Evolutionary conservation across 768 basidiomycete species (phyloP).

Genomic region (Hysterangium stoloniferum): DNA sequence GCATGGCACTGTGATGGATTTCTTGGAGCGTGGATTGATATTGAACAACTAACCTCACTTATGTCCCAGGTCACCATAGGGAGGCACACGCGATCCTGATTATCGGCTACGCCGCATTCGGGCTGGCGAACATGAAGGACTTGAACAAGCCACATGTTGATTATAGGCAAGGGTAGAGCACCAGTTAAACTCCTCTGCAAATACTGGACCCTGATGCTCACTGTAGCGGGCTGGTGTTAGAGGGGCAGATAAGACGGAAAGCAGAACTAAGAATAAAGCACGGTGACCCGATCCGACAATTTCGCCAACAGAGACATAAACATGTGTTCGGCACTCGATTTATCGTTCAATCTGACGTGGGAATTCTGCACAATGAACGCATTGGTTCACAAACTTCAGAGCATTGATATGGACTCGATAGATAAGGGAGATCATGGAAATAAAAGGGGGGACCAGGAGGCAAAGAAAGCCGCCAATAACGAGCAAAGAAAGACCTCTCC

Average conservation of each 20-base stretch:
- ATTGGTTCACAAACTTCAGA: too few relatives aligned
- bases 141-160: slow-evolving; percentile 1
- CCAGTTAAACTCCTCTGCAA: slow-evolving; percentile 5
- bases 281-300: too few relatives aligned
- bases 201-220: too few relatives aligned
- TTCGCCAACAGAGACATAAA: too few relatives aligned
- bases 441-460: too few relatives aligned
- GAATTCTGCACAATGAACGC: too few relatives aligned
- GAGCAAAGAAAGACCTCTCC: too few relatives aligned
- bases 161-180: not conserved
- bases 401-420: too few relatives aligned
- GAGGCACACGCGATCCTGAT: slow-evolving; percentile 1
- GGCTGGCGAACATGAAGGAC: slow-evolving; percentile 4
- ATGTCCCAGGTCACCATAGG: slow-evolving; percentile 9
- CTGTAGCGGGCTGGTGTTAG: not conserved
- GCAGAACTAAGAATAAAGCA: not conserved
- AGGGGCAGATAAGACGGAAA: slow-evolving; percentile 2
- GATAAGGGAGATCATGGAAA: too few relatives aligned
- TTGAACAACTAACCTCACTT: not conserved
- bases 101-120: not conserved
- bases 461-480: too few relatives aligned
- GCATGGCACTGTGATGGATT: not conserved
- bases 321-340: too few relatives aligned
- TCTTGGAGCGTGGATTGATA: not conserved
- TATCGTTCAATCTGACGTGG: too few relatives aligned